A percentile compares a stretch with the other conserved stretches of the same genome.
Conservation (phyloP, 257 asterid species). For the Nicotiana tomentosiformis region DNA sequence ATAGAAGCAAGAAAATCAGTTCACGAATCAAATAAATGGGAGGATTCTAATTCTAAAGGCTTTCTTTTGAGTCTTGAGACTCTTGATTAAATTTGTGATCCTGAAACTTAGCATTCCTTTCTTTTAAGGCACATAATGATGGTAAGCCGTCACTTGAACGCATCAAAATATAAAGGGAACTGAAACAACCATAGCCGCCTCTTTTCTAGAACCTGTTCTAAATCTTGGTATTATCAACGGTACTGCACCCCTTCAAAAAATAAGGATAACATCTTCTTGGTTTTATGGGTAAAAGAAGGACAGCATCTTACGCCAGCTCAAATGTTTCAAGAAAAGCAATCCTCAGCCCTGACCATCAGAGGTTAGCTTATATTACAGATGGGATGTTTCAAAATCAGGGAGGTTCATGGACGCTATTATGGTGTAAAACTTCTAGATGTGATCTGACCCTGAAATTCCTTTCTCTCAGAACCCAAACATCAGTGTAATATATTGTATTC, state of each 20-base stretch:
- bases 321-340: neutral
- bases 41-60: neutral
- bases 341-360: neutral
- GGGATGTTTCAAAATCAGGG: neutral
- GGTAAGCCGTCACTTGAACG: neutral
- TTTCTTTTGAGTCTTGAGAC: neutral
- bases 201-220: too few relatives aligned
- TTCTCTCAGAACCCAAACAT: neutral
- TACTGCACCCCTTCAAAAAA: too few relatives aligned
- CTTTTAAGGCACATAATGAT: neutral
- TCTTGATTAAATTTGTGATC: neutral
- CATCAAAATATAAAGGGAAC: neutral
- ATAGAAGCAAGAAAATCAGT: neutral
- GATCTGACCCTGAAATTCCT: neutral
- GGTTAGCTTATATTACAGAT: neutral
- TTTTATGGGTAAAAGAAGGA: neutral
- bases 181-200: neutral
- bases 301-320: conserved; percentile 1
- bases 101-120: neutral
- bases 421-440: neutral
- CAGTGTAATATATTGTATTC: neutral
- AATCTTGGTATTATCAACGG: too few relatives aligned
- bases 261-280: neutral
- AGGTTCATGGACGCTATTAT: neutral
- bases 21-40: neutral